A percentile compares a stretch with the other conserved stretches of the same genome.
Evolutionary conservation across 148 eudicot species (phyloP).

Genomic region (Dianthus caryophyllus): DNA sequence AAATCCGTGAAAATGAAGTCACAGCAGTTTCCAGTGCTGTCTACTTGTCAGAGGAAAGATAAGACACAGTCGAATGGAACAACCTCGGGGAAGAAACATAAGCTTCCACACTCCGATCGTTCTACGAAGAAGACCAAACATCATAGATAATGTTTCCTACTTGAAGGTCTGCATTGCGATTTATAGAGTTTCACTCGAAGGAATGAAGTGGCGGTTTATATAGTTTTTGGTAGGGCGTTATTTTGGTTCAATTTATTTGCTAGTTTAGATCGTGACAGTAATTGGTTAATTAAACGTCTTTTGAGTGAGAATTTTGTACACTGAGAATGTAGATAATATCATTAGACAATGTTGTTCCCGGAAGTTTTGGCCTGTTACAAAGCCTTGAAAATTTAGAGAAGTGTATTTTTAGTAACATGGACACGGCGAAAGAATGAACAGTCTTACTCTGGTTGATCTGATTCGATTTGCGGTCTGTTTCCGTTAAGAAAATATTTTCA

Average conservation of each 20-base stretch:
- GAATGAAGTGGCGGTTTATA: neutral
- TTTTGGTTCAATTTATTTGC: no score
- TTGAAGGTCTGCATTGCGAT: no score
- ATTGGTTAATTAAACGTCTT: neutral
- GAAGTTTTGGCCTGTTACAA: neutral
- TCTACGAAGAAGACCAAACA: constrained; percentile 20
- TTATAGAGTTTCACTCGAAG: neutral
- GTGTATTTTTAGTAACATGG: no score
- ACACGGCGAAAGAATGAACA: no score
- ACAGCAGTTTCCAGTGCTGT: constrained; percentile 39
- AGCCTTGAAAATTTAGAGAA: neutral
- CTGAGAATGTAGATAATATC: neutral
- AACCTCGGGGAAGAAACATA: constrained; percentile 24
- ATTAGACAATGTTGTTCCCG: neutral
- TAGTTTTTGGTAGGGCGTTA: neutral
- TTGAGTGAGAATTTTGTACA: neutral
- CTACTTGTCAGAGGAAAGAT: constrained; percentile 24
- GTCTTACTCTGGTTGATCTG: no score
- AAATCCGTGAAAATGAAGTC: constrained; percentile 82
- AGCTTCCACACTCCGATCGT: constrained; percentile 16
- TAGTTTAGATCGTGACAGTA: no score
- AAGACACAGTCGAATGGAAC: constrained; percentile 18
- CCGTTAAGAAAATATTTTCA: no score
- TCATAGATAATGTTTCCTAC: neutral
- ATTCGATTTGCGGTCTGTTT: no score